phyloP scores from a whole-genome alignment of 495 filamentous ascomycete species.

The Penicillium pancosmium region DNA sequence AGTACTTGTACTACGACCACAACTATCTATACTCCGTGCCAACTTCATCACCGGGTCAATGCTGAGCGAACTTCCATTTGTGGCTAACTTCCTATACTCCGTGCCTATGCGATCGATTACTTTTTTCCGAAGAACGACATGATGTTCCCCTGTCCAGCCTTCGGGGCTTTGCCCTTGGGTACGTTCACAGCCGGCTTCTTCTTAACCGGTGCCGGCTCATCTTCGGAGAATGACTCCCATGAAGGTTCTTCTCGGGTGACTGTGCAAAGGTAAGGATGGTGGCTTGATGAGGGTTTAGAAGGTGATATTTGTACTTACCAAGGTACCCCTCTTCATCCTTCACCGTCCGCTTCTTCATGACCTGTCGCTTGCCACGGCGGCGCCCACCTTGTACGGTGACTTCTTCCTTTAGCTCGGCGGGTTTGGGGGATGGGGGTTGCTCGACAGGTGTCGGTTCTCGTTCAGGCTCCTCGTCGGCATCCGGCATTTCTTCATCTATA shows the following conservation, averaged over 20 bases:
- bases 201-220: constrained; percentile 72
- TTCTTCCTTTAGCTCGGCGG: constrained; percentile 42
- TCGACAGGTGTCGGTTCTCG: constrained; percentile 55
- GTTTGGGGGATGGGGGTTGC: constrained; percentile 43
- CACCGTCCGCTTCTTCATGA: constrained; percentile 86
- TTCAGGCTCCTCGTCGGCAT: constrained; percentile 47
- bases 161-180: constrained; percentile 62
- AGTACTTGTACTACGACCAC: neutral
- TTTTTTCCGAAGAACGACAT: constrained; percentile 96
- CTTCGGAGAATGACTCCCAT: constrained; percentile 96
- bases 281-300: neutral
- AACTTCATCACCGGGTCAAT: neutral
- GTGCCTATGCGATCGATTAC: constrained; percentile 32
- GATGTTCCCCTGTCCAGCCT: constrained; percentile 80
- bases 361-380: constrained; percentile 75
- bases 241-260: constrained; percentile 85
- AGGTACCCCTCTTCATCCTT: constrained; percentile 95
- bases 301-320: constrained; percentile 55
- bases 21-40: neutral
- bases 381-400: constrained; percentile 62
- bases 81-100: constrained; percentile 6
- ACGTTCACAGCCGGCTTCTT: constrained; percentile 58
- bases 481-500: constrained; percentile 52
- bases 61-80: constrained; percentile 7
- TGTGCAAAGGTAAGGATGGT: constrained; percentile 41